A percentile compares a stretch with the other conserved stretches of the same genome.
Evolutionary conservation across 768 basidiomycete genomes (phyloP).

Genomic region (Galerina sulciceps): DNA sequence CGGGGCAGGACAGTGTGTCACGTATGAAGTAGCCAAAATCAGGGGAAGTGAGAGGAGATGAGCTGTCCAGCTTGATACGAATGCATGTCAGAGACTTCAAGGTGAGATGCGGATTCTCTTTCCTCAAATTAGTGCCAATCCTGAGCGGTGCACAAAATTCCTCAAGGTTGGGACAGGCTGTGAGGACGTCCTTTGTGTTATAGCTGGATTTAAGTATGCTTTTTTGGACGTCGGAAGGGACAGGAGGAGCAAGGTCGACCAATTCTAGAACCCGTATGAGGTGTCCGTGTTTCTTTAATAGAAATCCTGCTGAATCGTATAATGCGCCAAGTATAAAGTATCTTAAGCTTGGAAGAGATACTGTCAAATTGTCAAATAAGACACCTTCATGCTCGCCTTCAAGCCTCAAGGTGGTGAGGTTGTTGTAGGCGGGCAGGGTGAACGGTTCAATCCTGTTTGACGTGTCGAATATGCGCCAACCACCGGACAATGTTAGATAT

Average conservation of each 20-base stretch:
- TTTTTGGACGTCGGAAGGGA: not conserved
- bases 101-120: not conserved
- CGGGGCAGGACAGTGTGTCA: not conserved
- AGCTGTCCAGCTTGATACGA: slow-evolving; percentile 1
- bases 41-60: not conserved
- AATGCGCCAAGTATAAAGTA: not conserved
- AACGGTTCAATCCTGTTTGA: not conserved
- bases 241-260: not conserved
- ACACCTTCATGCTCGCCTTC: not conserved
- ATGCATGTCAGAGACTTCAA: slow-evolving; percentile 1
- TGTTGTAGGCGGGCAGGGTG: not conserved
- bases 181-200: not conserved
- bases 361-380: not conserved
- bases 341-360: not conserved
- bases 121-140: not conserved
- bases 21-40: not conserved
- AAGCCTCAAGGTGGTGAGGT: slow-evolving; percentile 1
- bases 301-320: not conserved
- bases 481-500: slow-evolving; percentile 4
- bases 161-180: not conserved
- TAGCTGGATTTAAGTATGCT: not conserved
- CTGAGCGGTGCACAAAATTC: slow-evolving; percentile 1
- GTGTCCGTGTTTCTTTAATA: not conserved
- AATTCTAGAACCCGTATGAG: not conserved
- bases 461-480: not conserved